Evolutionary conservation across 768 basidiomycete genomes (phyloP).

Genomic region (Rhodotorula toruloides): DNA sequence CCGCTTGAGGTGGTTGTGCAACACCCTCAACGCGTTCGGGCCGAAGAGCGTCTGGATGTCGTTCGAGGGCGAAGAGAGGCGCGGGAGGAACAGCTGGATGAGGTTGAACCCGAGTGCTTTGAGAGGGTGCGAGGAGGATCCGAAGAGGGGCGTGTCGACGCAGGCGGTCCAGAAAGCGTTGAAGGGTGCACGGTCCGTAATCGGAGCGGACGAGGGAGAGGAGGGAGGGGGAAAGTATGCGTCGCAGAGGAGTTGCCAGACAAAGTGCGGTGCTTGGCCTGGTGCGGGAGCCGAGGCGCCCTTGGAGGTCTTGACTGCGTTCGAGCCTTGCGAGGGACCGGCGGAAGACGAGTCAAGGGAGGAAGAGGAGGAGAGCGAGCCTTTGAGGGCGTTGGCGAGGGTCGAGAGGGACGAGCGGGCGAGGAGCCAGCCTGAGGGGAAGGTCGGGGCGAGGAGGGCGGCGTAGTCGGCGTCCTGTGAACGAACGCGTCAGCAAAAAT

Average conservation of each 20-base stretch:
- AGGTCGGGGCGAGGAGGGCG: constrained; percentile 60
- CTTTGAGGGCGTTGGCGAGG: constrained; percentile 76
- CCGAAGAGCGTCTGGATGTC: constrained; percentile 84
- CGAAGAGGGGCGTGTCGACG: constrained; percentile 87
- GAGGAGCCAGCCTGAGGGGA: constrained; percentile 65
- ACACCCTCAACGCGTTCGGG: constrained; percentile 88
- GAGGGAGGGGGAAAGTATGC: constrained; percentile 56
- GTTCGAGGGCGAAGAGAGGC: constrained; percentile 57
- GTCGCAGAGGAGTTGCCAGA: constrained; percentile 79
- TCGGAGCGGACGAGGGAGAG: background rate
- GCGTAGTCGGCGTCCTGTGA: constrained; percentile 60
- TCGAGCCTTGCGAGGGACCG: constrained; percentile 29
- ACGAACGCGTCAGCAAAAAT: background rate
- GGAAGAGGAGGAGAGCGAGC: constrained; percentile 24
- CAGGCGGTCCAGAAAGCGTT: constrained; percentile 82
- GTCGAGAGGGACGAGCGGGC: constrained; percentile 64
- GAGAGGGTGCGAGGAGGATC: constrained; percentile 70
- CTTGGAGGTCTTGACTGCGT: constrained; percentile 40
- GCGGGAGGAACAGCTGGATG: constrained; percentile 70
- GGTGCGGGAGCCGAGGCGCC: constrained; percentile 46
- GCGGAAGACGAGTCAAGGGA: background rate
- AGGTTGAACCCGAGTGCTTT: constrained; percentile 97
- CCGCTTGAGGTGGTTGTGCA: constrained; percentile 91
- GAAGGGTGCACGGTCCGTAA: constrained; percentile 60
- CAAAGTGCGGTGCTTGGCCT: constrained; percentile 81